A percentile compares a stretch with the other conserved stretches of the same genome.
phyloP scores from a whole-genome alignment of 352 stramenopile genomes.

The Albugo candida region DNA sequence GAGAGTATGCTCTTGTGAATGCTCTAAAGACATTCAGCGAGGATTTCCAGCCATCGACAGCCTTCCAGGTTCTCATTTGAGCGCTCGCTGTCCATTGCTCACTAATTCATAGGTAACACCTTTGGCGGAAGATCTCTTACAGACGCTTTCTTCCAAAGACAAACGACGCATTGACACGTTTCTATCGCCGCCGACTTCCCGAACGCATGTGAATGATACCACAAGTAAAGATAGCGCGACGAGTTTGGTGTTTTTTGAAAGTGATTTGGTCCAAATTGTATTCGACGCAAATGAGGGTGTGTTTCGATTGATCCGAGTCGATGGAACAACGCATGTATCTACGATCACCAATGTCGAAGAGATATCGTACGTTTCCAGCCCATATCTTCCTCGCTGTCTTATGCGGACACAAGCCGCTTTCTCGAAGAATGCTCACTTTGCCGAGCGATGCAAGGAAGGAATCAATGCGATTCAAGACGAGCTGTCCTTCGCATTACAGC shows the following conservation, averaged over 20 bases:
- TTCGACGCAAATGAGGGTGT: slow-evolving; percentile 76
- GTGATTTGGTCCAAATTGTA: slow-evolving; percentile 82
- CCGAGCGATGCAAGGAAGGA: slow-evolving; percentile 68
- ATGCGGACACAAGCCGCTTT: slow-evolving; percentile 83
- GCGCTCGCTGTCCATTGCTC: neutral
- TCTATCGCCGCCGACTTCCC: slow-evolving; percentile 32
- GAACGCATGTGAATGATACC: slow-evolving; percentile 46
- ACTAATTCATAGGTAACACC: slow-evolving; percentile 15
- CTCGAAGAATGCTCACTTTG: slow-evolving; percentile 87
- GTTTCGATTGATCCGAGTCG: slow-evolving; percentile 70
- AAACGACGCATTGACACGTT: slow-evolving; percentile 45
- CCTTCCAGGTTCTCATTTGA: slow-evolving; percentile 74
- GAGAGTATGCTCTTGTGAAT: slow-evolving; percentile 90
- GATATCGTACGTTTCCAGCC: slow-evolving; percentile 93
- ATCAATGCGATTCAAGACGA: slow-evolving; percentile 82
- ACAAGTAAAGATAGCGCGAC: slow-evolving; percentile 71
- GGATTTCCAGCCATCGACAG: slow-evolving; percentile 89
- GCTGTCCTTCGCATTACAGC: slow-evolving; percentile 89
- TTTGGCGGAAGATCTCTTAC: slow-evolving; percentile 19
- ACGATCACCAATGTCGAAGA: slow-evolving; percentile 92
- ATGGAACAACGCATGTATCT: slow-evolving; percentile 79
- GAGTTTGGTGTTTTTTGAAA: slow-evolving; percentile 83
- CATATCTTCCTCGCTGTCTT: slow-evolving; percentile 91
- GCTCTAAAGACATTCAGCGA: slow-evolving; percentile 87
- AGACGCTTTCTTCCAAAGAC: slow-evolving; percentile 16